Evolutionary conservation across 768 basidiomycete species (phyloP).

Genomic region (Panellus pusillus): DNA sequence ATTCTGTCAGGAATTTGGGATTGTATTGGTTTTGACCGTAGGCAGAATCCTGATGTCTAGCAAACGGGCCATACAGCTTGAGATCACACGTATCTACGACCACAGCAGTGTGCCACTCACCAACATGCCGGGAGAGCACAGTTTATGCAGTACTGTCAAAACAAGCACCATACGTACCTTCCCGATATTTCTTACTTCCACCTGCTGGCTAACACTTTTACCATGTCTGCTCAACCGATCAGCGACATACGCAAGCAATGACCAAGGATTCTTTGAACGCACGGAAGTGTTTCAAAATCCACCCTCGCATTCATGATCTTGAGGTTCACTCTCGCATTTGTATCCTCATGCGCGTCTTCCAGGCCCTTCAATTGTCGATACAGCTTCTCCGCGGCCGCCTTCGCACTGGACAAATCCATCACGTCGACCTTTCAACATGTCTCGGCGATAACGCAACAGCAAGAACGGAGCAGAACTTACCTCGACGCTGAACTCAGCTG

Average conservation of each 20-base stretch:
- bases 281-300: conserved; percentile 62
- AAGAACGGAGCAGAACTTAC: conserved; percentile 38
- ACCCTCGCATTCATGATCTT: conserved; percentile 47
- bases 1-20: conserved; percentile 54
- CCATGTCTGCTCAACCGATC: conserved; percentile 44
- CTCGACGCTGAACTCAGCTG: conserved; percentile 62
- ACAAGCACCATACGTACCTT: conserved; percentile 40
- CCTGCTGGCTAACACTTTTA: conserved; percentile 34
- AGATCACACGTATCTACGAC: neutral
- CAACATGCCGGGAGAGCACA: conserved; percentile 42
- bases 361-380: conserved; percentile 47
- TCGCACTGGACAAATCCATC: conserved; percentile 39
- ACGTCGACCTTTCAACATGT: conserved; percentile 39
- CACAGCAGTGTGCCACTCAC: no score
- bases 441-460: no score
- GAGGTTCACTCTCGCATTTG: conserved; percentile 44
- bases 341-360: conserved; percentile 44
- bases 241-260: neutral
- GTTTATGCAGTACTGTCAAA: neutral
- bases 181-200: conserved; percentile 56
- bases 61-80: neutral
- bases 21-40: conserved; percentile 34
- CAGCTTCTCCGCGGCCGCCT: conserved; percentile 38
- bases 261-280: conserved; percentile 20
- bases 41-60: conserved; percentile 56